phyloP scores from a whole-genome alignment of 208 protist species.

The Endotrypanum monterogeii region DNA sequence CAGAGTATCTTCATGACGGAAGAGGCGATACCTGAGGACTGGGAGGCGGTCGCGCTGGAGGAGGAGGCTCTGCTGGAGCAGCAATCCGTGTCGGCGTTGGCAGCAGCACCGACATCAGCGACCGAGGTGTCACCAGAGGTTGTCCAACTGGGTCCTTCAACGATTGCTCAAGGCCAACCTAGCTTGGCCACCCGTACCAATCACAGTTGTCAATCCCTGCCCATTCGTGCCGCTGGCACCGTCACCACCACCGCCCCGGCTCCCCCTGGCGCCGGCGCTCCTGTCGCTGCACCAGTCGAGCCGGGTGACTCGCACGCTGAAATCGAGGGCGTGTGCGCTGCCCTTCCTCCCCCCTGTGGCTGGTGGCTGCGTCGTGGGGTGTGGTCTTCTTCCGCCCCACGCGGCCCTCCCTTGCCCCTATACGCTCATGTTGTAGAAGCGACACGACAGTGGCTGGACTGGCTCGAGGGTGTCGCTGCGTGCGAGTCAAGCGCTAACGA shows the following conservation, averaged over 20 bases:
- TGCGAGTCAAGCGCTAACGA: neutral
- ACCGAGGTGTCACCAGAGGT: neutral
- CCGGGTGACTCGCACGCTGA: neutral
- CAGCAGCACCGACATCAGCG: neutral
- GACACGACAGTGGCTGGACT: constrained; percentile 30
- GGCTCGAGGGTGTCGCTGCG: constrained; percentile 9
- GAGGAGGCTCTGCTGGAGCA: constrained; percentile 22
- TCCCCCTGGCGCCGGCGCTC: neutral
- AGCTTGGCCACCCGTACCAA: neutral
- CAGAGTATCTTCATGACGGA: neutral
- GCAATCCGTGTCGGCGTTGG: neutral
- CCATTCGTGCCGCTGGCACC: neutral
- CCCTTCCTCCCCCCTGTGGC: constrained; percentile 23
- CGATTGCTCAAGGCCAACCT: neutral
- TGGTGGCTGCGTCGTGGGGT: constrained; percentile 28
- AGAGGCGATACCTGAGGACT: constrained; percentile 14
- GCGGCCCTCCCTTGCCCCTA: constrained; percentile 8
- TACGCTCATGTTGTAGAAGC: constrained; percentile 25
- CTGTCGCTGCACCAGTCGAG: neutral
- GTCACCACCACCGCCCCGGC: neutral
- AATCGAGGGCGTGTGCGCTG: constrained; percentile 10
- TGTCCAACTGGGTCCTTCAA: neutral
- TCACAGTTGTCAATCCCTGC: neutral
- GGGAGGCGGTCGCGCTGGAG: constrained; percentile 24
- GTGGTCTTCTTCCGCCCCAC: neutral